Percentiles rank a stretch among this genome's conserved stretches.
phyloP scores from a whole-genome alignment of 2,329 filamentous ascomycete genomes.

The Plenodomus lindquistii region DNA sequence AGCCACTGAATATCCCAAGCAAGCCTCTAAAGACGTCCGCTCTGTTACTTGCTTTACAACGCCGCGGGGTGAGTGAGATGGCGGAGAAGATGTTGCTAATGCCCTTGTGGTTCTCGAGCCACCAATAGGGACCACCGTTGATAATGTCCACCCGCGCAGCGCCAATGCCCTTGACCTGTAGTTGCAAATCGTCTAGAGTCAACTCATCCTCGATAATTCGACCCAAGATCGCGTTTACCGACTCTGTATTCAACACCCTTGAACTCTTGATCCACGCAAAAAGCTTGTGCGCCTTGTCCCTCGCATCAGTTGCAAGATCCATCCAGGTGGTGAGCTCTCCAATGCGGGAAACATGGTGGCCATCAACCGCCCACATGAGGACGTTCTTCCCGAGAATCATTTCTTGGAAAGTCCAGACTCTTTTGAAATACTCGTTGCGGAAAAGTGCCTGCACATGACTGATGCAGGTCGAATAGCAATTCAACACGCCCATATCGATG shows the following conservation, averaged over 20 bases:
- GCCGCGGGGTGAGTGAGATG: conserved; percentile 1
- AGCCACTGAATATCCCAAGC: conserved; percentile 4
- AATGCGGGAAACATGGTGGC: not conserved
- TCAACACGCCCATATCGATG: conserved; percentile 7
- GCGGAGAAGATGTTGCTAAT: conserved; percentile 7
- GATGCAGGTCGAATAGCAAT: conserved; percentile 7
- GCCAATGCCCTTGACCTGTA: conserved; percentile 2
- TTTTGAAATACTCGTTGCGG: conserved; percentile 4
- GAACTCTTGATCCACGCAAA: conserved; percentile 2
- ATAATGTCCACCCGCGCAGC: conserved; percentile 6
- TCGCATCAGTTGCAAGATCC: conserved; percentile 3
- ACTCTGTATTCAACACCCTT: not conserved
- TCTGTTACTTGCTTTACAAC: not conserved
- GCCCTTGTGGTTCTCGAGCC: conserved; percentile 4
- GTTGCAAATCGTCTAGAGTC: not conserved
- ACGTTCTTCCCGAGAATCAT: conserved; percentile 10
- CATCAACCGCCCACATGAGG: conserved; percentile 6
- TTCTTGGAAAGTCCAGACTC: conserved; percentile 8
- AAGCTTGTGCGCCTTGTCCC: conserved; percentile 4
- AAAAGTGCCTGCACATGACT: conserved; percentile 5
- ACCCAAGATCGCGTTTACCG: conserved; percentile 3
- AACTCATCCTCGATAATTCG: conserved; percentile 1
- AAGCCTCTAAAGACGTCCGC: conserved; percentile 4
- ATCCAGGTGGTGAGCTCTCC: conserved; percentile 7
- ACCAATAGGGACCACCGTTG: conserved; percentile 7